phyloP scores from a whole-genome alignment of 345 rosid genomes.

The Balakata baccata region DNA sequence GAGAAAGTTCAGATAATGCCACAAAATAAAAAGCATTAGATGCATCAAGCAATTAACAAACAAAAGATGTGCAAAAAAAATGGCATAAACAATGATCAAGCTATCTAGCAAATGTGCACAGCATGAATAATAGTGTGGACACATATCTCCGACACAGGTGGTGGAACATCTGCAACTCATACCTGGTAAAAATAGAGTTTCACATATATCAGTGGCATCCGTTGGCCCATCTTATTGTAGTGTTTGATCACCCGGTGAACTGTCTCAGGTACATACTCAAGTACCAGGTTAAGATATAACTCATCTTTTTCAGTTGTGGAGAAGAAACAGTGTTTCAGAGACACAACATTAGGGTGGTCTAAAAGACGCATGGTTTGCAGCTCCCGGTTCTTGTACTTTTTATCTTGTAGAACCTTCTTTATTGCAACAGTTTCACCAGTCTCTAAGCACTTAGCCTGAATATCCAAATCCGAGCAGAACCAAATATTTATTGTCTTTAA shows the following conservation, averaged over 20 bases:
- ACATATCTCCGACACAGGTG: not conserved
- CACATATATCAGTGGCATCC: constrained; percentile 85
- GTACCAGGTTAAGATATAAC: constrained; percentile 84
- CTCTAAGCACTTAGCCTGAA: constrained; percentile 93
- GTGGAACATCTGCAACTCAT: not conserved
- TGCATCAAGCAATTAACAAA: not conserved
- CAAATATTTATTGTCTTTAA: not conserved
- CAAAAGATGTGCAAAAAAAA: not conserved
- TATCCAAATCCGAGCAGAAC: not conserved
- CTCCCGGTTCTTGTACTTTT: constrained; percentile 95
- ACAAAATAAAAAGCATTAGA: not conserved
- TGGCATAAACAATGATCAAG: not conserved
- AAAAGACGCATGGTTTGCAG: constrained; percentile 94
- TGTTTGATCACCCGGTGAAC: constrained; percentile 87
- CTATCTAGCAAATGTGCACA: not conserved
- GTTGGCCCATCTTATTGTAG: constrained; percentile 71
- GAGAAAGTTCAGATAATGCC: not conserved
- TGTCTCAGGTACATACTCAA: constrained; percentile 93
- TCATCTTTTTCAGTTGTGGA: constrained; percentile 93
- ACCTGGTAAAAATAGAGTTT: constrained; percentile 95
- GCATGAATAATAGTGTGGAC: not conserved
- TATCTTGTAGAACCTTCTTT: constrained; percentile 86
- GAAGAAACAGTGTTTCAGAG: constrained; percentile 90
- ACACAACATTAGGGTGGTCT: constrained; percentile 89
- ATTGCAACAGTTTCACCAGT: constrained; percentile 94